Evolutionary conservation across 345 rosid genomes (phyloP).

Genomic region (Hevea brasiliensis): DNA sequence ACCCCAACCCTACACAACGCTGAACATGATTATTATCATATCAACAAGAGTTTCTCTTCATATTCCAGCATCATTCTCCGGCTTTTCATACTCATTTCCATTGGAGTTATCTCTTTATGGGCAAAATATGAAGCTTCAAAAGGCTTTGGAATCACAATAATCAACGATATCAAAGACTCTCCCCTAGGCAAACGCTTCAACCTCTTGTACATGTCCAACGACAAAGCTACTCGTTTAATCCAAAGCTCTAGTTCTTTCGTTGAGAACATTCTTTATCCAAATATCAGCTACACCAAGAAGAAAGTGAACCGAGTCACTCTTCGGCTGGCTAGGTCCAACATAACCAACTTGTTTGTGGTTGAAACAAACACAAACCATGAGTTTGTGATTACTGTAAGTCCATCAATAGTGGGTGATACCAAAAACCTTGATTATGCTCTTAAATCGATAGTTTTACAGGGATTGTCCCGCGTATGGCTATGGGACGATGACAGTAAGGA

Average conservation of each 20-base stretch:
- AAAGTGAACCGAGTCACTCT: slow-evolving; percentile 40
- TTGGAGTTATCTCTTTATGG: slow-evolving; percentile 55
- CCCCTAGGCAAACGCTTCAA: slow-evolving; percentile 29
- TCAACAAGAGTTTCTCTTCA: background rate
- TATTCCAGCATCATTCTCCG: slow-evolving; percentile 31
- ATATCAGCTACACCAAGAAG: slow-evolving; percentile 14
- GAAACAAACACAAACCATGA: slow-evolving; percentile 23
- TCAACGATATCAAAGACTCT: slow-evolving; percentile 37
- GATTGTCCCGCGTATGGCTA: slow-evolving; percentile 55
- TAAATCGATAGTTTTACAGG: slow-evolving; percentile 34
- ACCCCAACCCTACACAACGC: background rate
- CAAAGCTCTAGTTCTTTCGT: slow-evolving; percentile 40
- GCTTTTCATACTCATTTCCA: slow-evolving; percentile 29
- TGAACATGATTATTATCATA: background rate
- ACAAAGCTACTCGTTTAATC: slow-evolving; percentile 46
- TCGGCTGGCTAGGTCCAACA: slow-evolving; percentile 16
- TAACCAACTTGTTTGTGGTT: slow-evolving; percentile 11
- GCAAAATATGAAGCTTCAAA: slow-evolving; percentile 57
- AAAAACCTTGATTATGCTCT: slow-evolving; percentile 21
- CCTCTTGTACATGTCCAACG: slow-evolving; percentile 55
- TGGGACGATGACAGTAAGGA: slow-evolving; percentile 39
- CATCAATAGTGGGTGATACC: slow-evolving; percentile 26
- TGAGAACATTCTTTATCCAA: slow-evolving; percentile 44
- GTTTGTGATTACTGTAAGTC: slow-evolving; percentile 40
- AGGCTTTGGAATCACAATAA: slow-evolving; percentile 43